Percentiles rank a stretch among this genome's conserved stretches.
phyloP scores from a whole-genome alignment of 2,329 filamentous ascomycete species.

The Arthroderma sp. region DNA sequence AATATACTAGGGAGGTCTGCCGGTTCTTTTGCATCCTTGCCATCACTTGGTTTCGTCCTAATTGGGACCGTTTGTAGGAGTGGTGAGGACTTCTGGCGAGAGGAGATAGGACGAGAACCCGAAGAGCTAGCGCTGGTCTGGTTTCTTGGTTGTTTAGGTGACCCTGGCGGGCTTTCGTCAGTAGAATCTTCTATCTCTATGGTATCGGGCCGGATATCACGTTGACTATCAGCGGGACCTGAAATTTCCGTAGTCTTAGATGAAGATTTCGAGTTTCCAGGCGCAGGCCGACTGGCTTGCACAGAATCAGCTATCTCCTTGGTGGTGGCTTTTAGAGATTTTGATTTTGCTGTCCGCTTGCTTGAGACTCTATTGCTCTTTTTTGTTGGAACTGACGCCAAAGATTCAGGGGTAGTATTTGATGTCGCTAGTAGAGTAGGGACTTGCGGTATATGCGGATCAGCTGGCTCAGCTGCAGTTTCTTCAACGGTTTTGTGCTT shows the following conservation, averaged over 20 bases:
- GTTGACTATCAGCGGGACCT: background rate
- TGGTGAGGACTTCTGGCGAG: background rate
- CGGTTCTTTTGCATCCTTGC: background rate
- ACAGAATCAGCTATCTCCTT: background rate
- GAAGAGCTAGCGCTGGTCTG: no score
- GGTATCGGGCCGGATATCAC: background rate
- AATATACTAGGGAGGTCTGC: conserved; percentile 31
- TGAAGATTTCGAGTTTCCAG: background rate
- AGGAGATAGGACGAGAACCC: background rate
- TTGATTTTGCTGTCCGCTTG: background rate
- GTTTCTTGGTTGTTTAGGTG: background rate
- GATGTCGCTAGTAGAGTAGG: background rate
- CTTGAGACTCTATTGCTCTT: background rate
- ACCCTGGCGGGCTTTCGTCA: background rate
- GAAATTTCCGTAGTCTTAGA: background rate
- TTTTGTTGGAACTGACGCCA: background rate
- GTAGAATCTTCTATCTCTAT: background rate
- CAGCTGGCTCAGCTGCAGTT: background rate
- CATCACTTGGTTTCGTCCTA: background rate
- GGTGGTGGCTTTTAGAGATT: background rate
- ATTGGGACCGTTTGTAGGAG: background rate
- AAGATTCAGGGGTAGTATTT: background rate
- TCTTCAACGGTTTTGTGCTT: conserved; percentile 29
- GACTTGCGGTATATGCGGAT: background rate
- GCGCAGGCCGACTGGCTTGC: background rate